Percentiles rank a stretch among this genome's conserved stretches.
Evolutionary conservation across 495 filamentous ascomycete species (phyloP).

Genomic region (Hypomontagnella submonticulosa): DNA sequence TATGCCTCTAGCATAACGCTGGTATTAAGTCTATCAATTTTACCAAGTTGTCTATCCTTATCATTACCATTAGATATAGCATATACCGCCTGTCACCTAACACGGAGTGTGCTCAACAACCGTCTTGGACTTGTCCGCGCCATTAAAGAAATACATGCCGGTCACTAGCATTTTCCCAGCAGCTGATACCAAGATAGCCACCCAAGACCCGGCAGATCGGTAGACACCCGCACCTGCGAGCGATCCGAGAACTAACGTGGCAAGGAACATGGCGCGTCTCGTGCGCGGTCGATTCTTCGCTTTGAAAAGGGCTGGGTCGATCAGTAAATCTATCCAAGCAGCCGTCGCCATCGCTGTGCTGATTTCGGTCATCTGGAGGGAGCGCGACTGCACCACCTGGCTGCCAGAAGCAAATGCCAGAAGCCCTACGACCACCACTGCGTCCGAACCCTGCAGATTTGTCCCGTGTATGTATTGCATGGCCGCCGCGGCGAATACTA

Average conservation of each 20-base stretch:
- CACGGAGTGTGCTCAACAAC: conserved; percentile 31
- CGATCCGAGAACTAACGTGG: conserved; percentile 60
- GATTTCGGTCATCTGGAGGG: conserved; percentile 68
- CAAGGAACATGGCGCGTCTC: conserved; percentile 63
- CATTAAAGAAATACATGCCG: conserved; percentile 57
- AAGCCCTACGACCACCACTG: conserved; percentile 59
- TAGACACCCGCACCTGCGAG: conserved; percentile 65
- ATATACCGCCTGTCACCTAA: conserved; percentile 16
- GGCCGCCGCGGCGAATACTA: conserved; percentile 64
- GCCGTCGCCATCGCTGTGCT: conserved; percentile 76
- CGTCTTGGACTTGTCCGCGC: conserved; percentile 48
- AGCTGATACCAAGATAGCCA: conserved; percentile 54
- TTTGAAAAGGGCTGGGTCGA: conserved; percentile 61
- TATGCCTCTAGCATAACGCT: too few species aligned
- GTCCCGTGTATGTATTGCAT: conserved; percentile 57
- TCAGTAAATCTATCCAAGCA: conserved; percentile 69
- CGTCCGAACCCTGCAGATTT: conserved; percentile 46
- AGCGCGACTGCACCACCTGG: conserved; percentile 67
- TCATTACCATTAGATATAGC: too few species aligned
- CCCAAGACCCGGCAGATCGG: conserved; percentile 53
- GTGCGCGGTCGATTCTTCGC: conserved; percentile 62
- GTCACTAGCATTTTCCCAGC: conserved; percentile 60
- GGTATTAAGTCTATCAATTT: too few species aligned
- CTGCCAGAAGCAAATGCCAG: conserved; percentile 67
- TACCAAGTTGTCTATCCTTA: too few species aligned